Base-by-base conservation (phyloP, 495 filamentous ascomycete genomes). In the Choiromyces venosus region DNA sequence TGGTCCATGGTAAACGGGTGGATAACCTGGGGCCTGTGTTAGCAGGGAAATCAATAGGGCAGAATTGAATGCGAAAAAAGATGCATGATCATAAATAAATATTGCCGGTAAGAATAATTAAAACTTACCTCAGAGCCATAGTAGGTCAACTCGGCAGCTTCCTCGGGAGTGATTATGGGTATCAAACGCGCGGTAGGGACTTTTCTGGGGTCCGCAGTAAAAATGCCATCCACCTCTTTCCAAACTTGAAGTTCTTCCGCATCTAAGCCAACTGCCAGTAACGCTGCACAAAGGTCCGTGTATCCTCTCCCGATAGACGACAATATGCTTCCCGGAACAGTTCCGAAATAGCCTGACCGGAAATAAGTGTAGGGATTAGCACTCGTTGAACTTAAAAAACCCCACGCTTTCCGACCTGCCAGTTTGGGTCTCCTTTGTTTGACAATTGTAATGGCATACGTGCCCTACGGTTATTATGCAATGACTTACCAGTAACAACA, bases 1-100 rank as follows among this genome's bases (percentile, higher is more conserved):
- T 97, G 95, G 83, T 99, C 93, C 92, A 99, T 98, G 70, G 95
- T 99, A 80, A 97, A 91, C 67, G 95, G 95, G 79, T 99, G 95
- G 76, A 99, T 97, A 76, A 99, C 95, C 82, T 96, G 4, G 7
- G 25, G 8, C 35, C 25, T 29, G 25, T 38, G 39, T 52, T 19
- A 61, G 29, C 38, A 21, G 8, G 25, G 52, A 29, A 56, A 33
- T 29, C 2, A 10, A 61, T 33, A 61, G 6, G 10, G 33, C 33
- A 33, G 25, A 4, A 25, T 25, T 16, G 16, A 29, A 33, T 61
- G 12, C 52, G 52, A 33, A 33, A 12, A 4, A 33, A 14, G 52
- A 6, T 12, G 25, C 25, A 61, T 33, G 25, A 29, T 61, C 29
- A 42, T 1, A 3, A 42, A n/a, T n/a, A n/a, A 18, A 16, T 61